Evolutionary conservation across 129 eudicot species (phyloP).

Genomic region (Solidago caesia): DNA sequence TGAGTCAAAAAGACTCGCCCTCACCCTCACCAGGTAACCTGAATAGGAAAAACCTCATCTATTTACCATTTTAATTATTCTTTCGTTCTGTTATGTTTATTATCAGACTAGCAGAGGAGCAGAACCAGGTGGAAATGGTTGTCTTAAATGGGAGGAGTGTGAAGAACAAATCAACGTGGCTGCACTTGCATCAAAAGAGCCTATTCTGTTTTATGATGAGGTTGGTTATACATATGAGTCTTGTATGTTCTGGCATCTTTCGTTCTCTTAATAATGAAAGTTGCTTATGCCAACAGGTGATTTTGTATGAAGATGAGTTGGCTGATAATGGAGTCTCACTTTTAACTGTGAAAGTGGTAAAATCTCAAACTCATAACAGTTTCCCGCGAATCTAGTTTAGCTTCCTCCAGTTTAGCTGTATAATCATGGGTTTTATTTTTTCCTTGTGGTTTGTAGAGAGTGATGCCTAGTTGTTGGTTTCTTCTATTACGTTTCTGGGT

Average conservation of each 20-base stretch:
- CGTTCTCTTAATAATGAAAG: conserved; percentile 12
- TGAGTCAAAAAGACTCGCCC: no score
- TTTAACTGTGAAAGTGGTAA: conserved; percentile 97
- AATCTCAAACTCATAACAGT: conserved; percentile 11
- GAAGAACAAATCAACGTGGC: conserved; percentile 74
- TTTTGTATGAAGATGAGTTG: conserved; percentile 91
- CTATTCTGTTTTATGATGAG: conserved; percentile 95
- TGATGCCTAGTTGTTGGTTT: conserved; percentile 98
- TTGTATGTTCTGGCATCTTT: conserved; percentile 20
- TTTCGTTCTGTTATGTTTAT: conserved; percentile 26
- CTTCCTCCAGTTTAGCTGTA: conserved; percentile 13
- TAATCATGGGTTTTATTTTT: background rate
- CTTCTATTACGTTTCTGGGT: conserved; percentile 99
- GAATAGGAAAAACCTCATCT: no score
- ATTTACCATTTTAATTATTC: background rate
- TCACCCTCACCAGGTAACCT: no score
- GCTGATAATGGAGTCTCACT: conserved; percentile 95
- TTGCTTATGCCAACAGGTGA: conserved; percentile 47
- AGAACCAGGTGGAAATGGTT: conserved; percentile 36
- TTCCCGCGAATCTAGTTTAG: background rate
- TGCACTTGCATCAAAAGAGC: conserved; percentile 80
- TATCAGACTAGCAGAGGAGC: conserved; percentile 49
- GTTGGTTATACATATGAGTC: conserved; percentile 31
- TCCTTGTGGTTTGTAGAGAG: conserved; percentile 61
- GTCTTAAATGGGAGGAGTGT: conserved; percentile 75